A percentile compares a stretch with the other conserved stretches of the same genome.
Conservation (phyloP, 192 early-diverging fungal genomes). For the Coemansia sp. region DNA sequence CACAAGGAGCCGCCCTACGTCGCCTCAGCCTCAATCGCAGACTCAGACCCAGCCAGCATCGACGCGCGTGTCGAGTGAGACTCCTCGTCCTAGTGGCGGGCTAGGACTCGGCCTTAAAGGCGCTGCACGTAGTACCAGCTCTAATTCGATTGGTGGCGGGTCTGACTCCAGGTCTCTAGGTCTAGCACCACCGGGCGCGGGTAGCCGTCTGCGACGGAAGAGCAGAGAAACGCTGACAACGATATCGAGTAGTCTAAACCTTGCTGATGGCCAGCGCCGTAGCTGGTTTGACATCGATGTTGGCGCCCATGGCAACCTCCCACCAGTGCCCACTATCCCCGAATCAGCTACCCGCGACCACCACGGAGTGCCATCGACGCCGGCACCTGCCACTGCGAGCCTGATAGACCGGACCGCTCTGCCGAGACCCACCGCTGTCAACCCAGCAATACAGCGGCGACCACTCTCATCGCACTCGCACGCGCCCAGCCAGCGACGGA, state of each 20-base stretch:
- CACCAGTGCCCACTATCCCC: constrained; percentile 23
- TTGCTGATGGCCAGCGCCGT: constrained; percentile 30
- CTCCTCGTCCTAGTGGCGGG: not conserved
- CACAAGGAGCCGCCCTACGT: constrained; percentile 17
- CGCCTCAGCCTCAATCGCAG: constrained; percentile 15
- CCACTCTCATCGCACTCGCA: constrained; percentile 53
- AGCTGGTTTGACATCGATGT: constrained; percentile 44
- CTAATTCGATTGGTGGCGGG: constrained; percentile 17
- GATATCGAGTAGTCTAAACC: constrained; percentile 24
- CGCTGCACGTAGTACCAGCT: constrained; percentile 23
- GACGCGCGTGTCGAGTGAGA: constrained; percentile 13
- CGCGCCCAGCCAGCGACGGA: constrained; percentile 25
- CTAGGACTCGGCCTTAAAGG: constrained; percentile 10
- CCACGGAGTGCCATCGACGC: constrained; percentile 9
- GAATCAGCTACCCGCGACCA: constrained; percentile 20
- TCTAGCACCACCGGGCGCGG: constrained; percentile 12
- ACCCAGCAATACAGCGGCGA: constrained; percentile 25
- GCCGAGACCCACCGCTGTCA: constrained; percentile 16
- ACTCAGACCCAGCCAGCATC: constrained; percentile 14
- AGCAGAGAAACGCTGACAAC: constrained; percentile 44
- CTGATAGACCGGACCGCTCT: constrained; percentile 12
- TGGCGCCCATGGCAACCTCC: constrained; percentile 15
- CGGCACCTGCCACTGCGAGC: constrained; percentile 20
- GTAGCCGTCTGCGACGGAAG: constrained; percentile 40
- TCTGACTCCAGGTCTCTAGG: constrained; percentile 43